Base-by-base conservation (phyloP, 495 filamentous ascomycete genomes). In the Hapsidospora chrysogenum region DNA sequence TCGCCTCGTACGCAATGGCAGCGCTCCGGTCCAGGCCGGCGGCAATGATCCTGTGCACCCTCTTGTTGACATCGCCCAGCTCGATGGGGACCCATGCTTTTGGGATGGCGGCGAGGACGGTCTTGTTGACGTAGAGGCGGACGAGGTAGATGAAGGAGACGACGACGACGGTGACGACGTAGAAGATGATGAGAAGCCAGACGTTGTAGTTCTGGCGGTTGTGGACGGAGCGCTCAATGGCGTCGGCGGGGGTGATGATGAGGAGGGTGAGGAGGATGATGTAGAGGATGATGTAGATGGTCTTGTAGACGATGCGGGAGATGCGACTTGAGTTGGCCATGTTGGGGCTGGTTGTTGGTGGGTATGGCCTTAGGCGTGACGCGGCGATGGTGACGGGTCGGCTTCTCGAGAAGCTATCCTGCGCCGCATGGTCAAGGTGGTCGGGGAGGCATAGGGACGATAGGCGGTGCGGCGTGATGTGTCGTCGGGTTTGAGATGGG, bases 91-190 rank as follows among this genome's bases (percentile, higher is more conserved):
- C 71, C 68, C 76, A 85, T 33, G 68, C 56, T 46, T 85, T 85
- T 1, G 92, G 92, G 33, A 97, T 95, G 2, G 68, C 76, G 1
- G 74, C 63, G 16, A 97, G 66, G 9, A 78, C 75, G 22, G 63
- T 78, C 25, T 82, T 72, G 46, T 79, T 86, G 17, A 85, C 80
- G 53, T 85, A 95, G n/a, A 96, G 69, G n/a, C 92, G 66, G 17
- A 74, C 72, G 21, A 76, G 69, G 42, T 95, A 96, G 41, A 96
- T 72, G 28, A 93, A 70, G 25, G 72, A 50, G 17, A 80, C 66
- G 34, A 87, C 47, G 16, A 81, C 29, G 25, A 79, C 68, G 29
- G 85, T 85, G 17, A 86, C 58, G 31, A 92, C 48, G 49, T 92
- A 87, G 44, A 68, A 68, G 30, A 82, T 76, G 13, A 71, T 75